Base-by-base conservation (phyloP, 176 grass and related monocot genomes). In the Poa annua region DNA sequence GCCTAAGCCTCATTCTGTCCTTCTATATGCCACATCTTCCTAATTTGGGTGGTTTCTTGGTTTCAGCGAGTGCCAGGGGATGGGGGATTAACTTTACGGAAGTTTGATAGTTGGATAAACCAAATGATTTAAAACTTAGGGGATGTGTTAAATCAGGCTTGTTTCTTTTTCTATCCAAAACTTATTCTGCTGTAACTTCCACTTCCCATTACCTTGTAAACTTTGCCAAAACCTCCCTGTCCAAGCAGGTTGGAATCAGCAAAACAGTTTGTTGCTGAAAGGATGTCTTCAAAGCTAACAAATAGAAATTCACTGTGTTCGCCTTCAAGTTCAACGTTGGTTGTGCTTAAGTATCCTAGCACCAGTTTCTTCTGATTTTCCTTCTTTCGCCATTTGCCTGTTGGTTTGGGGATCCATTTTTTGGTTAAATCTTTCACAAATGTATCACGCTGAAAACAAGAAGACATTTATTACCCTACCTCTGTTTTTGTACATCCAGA, bases 181-280 rank as follows among this genome's bases (percentile, higher is more conserved):
- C 6, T 33, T 63, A 32, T 34, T 65, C 29, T 65, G 16, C 32
- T 66, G 32, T 66, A 66, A 17, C 32, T 66, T 17, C 26, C 15
- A 8, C 32, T 19, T 36, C 15, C 4, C 9, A 13, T 11, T 80
- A 90, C 85, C 88, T 87, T 84, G 57, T 87, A 80, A 5, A 87
- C 85, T 19, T 79, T 77, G n/a, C 79, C 88, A n/a, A 90, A 90
- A 66, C 84, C 84, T 41, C 84, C 88, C 15, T 72, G n/a, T 6
- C 89, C 89, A 42, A 91, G 25, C 39, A 85, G 78, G 50, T 91
- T 81, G 47, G 29, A 42, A 12, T 73, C 35, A 42, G 82, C 78
- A 9, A 92, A 92, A 49, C 79, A 70, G 20, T 74, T 25, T 16
- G 86, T 92, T 16, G 90, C 86, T 1, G 11, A 39, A 2, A 51